Base-by-base conservation (phyloP, 192 early-diverging fungal genomes). In the Podila verticillata region DNA sequence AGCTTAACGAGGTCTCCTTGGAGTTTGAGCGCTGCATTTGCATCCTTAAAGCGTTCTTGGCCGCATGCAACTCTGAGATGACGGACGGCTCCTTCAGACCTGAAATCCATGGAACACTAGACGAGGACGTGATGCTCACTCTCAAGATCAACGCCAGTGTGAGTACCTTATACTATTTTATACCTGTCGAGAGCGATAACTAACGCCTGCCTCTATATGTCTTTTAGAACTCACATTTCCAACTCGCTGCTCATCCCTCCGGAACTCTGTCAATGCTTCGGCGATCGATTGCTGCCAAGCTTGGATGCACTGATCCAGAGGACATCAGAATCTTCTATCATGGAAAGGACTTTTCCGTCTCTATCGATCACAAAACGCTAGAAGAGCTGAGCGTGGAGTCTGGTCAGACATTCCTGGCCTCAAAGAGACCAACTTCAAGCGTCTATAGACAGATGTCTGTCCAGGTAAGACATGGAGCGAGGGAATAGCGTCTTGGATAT, bases 11-110 rank as follows among this genome's bases (percentile, higher is more conserved):
- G 32, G 34, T 68, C 29, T 75, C 85, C 1, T 65, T 84, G 31
- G 75, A 70, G 15, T 83, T 86, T 39, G 75, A 86, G 61, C 73
- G 85, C 22, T 86, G 85, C 36, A 73, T 86, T 17, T 70, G 83
- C 17, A 74, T 84, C 47, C 60, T 86, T 19, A 83, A 86, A 36
- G 74, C 73, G 26, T 86, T 86, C 63, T 36, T 75, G 20, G 22
- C 63, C 28, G 47, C 73, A 22, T 74, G 74, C 28, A 72, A 56
- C 44, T 22, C 67, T 7, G 67, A 61, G 28, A 47, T 51, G 7
- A 65, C 26, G 19, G 65, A 57, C 15, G 58, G 65, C 24, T 32
- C 56, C 10, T 24, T 49, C 29, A 28, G 65, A 51, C 77, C 61
- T 6, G 73, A 82, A 26, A 74, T 82, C 1, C 82, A 84, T 65